These are phyloP conservation scores for Lasiodiplodia sp. DNA, from an alignment of 2,329 filamentous ascomycete species.

Conservation along the genomic window DNA sequence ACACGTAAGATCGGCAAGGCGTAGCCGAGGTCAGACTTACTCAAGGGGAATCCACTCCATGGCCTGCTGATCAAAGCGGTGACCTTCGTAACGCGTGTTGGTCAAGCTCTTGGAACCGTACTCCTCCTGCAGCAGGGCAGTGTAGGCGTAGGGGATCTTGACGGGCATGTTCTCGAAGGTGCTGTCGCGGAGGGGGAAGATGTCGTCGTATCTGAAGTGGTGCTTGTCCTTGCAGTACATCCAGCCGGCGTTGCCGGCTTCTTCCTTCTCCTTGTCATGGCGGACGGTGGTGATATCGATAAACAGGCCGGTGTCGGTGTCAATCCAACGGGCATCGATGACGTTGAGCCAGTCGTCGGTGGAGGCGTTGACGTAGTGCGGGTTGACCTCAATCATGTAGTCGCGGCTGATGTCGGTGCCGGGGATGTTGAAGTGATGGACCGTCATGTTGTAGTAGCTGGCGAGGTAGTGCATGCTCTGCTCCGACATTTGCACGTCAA, in stretches of 20 bases:
- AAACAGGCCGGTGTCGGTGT: conserved; percentile 64
- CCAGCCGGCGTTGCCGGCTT: conserved; percentile 48
- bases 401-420: conserved; percentile 37
- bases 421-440: conserved; percentile 54
- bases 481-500: conserved; percentile 67
- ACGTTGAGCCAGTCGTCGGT: conserved; percentile 58
- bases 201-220: conserved; percentile 59
- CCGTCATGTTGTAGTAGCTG: conserved; percentile 68
- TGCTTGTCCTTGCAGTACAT: conserved; percentile 67
- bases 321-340: conserved; percentile 69
- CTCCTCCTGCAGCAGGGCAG: conserved; percentile 61
- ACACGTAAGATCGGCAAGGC: not conserved
- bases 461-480: conserved; percentile 63
- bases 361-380: conserved; percentile 57
- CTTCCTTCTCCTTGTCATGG: conserved; percentile 51
- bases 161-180: conserved; percentile 62
- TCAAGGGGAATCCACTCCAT: conserved; percentile 38
- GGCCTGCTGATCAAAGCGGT: conserved; percentile 47
- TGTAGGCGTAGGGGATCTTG: conserved; percentile 65
- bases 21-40: conserved; percentile 7
- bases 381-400: conserved; percentile 67
- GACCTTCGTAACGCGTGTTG: conserved; percentile 54
- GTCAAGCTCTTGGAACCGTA: conserved; percentile 61
- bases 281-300: conserved; percentile 68
- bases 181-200: conserved; percentile 64